A percentile compares a stretch with the other conserved stretches of the same genome.
Evolutionary conservation across 495 filamentous ascomycete species (phyloP).

Genomic region (Talaromyces trachyspermus): DNA sequence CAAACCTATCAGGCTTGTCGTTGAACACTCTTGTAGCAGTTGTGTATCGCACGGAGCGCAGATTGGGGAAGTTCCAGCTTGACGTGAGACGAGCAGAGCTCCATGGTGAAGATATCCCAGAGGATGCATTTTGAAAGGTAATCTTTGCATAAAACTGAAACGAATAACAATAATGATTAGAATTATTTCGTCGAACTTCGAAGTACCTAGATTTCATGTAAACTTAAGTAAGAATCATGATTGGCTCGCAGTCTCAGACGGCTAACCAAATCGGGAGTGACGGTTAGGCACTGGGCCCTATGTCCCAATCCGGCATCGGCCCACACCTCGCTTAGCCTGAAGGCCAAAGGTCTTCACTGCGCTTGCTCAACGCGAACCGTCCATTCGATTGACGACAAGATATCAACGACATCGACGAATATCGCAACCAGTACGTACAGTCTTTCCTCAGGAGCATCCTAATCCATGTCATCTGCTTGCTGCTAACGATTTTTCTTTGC

Average conservation of each 20-base stretch:
- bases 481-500: constrained; percentile 37
- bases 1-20: constrained; percentile 39
- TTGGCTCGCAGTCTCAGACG: no score
- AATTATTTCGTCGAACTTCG: not conserved
- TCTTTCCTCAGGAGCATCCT: constrained; percentile 11
- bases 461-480: constrained; percentile 7
- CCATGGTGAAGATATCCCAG: constrained; percentile 12
- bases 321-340: constrained; percentile 9
- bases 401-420: constrained; percentile 41
- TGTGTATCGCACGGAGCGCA: constrained; percentile 41
- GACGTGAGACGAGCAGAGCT: constrained; percentile 25
- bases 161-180: no score
- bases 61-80: constrained; percentile 34
- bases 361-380: constrained; percentile 36
- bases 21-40: constrained; percentile 39
- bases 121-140: no score
- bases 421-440: constrained; percentile 53
- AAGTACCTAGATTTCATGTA: no score
- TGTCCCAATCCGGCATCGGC: constrained; percentile 8
- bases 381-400: constrained; percentile 30
- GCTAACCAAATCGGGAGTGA: not conserved
- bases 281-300: constrained; percentile 6
- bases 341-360: constrained; percentile 14
- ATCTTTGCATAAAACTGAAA: no score
- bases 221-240: no score